phyloP scores from a whole-genome alignment of 768 basidiomycete species.

The Termitomyces sp. region DNA sequence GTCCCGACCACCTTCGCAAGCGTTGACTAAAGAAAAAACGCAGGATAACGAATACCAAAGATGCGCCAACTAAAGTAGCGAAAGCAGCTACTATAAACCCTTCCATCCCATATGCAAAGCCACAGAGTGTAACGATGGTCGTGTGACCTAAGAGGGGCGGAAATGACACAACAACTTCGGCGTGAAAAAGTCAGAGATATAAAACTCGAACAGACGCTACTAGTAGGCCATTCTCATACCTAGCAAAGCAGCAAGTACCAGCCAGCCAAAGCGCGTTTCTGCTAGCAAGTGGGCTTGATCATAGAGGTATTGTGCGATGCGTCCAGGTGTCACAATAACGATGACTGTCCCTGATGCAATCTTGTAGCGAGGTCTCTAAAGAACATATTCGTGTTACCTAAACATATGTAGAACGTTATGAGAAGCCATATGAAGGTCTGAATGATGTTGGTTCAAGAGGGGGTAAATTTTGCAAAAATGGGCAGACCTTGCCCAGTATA shows the following conservation, averaged over 20 bases:
- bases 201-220: slow-evolving; percentile 1
- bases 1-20: slow-evolving; percentile 55
- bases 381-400: slow-evolving; percentile 26
- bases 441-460: slow-evolving; percentile 5
- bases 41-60: slow-evolving; percentile 55
- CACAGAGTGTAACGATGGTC: slow-evolving; percentile 63
- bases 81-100: slow-evolving; percentile 66
- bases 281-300: slow-evolving; percentile 63
- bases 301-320: slow-evolving; percentile 69
- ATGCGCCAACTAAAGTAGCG: slow-evolving; percentile 63
- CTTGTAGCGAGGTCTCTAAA: not conserved
- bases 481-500: slow-evolving; percentile 49
- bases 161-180: slow-evolving; percentile 46
- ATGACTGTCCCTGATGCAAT: slow-evolving; percentile 32
- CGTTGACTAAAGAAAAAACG: slow-evolving; percentile 54
- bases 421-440: slow-evolving; percentile 61
- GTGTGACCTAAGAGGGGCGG: slow-evolving; percentile 69
- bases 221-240: slow-evolving; percentile 34
- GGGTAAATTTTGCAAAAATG: slow-evolving; percentile 2
- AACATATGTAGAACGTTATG: slow-evolving; percentile 49
- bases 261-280: slow-evolving; percentile 57
- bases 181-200: not conserved
- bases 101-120: slow-evolving; percentile 80
- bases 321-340: slow-evolving; percentile 55
- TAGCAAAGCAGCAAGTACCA: slow-evolving; percentile 47